Conservation (phyloP, 2,329 filamentous ascomycete species). For the Gaeumannomyces sp. region DNA sequence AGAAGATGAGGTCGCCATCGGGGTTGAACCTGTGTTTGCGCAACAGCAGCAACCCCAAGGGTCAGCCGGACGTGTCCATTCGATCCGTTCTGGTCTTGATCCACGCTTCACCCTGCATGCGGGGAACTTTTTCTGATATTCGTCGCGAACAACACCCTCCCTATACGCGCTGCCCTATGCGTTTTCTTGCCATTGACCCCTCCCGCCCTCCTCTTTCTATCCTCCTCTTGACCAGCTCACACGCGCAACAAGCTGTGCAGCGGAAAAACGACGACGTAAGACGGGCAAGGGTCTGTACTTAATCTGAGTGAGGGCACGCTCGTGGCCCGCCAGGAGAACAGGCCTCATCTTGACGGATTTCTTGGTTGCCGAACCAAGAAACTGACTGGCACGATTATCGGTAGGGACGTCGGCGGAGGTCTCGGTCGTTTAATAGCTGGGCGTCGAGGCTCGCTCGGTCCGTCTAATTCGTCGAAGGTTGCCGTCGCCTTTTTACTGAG, state of each 20-base stretch:
- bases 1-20: constrained; percentile 68
- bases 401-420: background rate
- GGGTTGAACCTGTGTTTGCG: constrained; percentile 63
- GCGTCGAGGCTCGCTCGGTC: background rate
- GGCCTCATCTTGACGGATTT: constrained; percentile 71
- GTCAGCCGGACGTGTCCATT: background rate
- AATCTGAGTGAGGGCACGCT: constrained; percentile 93
- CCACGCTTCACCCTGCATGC: background rate
- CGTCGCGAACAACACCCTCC: background rate
- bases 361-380: background rate
- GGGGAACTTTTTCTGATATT: background rate
- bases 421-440: constrained; percentile 3
- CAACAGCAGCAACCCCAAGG: background rate
- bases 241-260: background rate
- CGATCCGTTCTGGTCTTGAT: background rate
- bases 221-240: background rate
- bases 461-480: constrained; percentile 2
- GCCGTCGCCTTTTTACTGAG: constrained; percentile 3
- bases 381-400: background rate
- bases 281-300: constrained; percentile 15
- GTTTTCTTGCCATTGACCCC: background rate
- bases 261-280: background rate
- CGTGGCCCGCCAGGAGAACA: constrained; percentile 92
- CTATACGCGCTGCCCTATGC: background rate
- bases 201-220: background rate